phyloP scores from a whole-genome alignment of 768 basidiomycete species.

The Suillus spraguei region DNA sequence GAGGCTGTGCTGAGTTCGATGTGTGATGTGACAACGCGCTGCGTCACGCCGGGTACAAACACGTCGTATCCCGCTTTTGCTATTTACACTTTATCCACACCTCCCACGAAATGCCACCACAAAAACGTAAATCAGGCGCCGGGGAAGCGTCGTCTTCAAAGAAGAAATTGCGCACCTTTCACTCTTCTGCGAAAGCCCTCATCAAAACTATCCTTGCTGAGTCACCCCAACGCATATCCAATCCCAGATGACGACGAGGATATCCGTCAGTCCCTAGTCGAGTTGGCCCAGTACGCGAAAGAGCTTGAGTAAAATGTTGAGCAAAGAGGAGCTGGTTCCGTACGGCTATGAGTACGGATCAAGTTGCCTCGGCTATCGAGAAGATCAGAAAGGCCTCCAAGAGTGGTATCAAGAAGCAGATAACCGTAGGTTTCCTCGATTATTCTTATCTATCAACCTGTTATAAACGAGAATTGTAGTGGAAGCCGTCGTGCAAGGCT shows the following conservation, averaged over 20 bases:
- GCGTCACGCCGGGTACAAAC: constrained; percentile 22
- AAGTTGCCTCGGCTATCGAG: constrained; percentile 44
- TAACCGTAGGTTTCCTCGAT: constrained; percentile 36
- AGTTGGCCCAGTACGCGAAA: constrained; percentile 37
- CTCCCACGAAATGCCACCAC: constrained; percentile 16
- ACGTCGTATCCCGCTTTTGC: constrained; percentile 15
- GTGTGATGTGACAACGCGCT: constrained; percentile 31
- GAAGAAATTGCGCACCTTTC: constrained; percentile 30
- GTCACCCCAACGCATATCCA: constrained; percentile 35
- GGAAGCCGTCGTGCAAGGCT: constrained; percentile 52
- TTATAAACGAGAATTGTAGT: constrained; percentile 35
- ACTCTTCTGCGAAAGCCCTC: constrained; percentile 37
- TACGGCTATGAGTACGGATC: constrained; percentile 37
- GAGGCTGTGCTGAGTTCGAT: no score
- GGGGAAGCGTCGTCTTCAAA: constrained; percentile 25
- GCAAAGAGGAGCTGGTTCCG: constrained; percentile 14
- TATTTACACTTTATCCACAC: background rate
- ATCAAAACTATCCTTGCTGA: constrained; percentile 40
- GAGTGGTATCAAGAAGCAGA: constrained; percentile 55
- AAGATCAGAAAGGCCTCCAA: constrained; percentile 47
- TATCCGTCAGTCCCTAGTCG: constrained; percentile 29
- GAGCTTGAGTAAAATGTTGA: constrained; percentile 33
- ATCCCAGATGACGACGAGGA: constrained; percentile 38
- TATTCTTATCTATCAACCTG: background rate
- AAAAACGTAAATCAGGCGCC: constrained; percentile 43